Conservation (phyloP, 2,329 filamentous ascomycete genomes). For the Aspergillus oerlinghausenensis region DNA sequence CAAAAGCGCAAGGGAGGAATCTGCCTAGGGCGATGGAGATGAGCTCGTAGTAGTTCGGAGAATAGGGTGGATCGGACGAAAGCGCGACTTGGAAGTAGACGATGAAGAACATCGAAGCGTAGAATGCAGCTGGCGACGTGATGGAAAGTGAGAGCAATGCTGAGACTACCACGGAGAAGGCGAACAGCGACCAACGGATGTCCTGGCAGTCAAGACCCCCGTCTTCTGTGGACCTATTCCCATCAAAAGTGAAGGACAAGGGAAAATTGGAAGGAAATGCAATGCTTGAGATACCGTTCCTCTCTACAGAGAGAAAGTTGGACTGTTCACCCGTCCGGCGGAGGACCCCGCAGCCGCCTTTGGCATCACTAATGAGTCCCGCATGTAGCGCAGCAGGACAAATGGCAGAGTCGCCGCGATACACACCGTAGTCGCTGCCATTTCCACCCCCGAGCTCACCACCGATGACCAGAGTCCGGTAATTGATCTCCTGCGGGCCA, state of each 20-base stretch:
- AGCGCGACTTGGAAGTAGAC: slow-evolving; percentile 59
- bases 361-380: slow-evolving; percentile 50
- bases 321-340: slow-evolving; percentile 49
- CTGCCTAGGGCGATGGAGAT: slow-evolving; percentile 52
- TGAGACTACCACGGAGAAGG: slow-evolving; percentile 52
- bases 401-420: slow-evolving; percentile 59
- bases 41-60: slow-evolving; percentile 51
- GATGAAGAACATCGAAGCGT: slow-evolving; percentile 50
- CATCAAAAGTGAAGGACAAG: slow-evolving; percentile 51
- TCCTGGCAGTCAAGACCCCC: slow-evolving; percentile 45
- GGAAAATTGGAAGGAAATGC: slow-evolving; percentile 56
- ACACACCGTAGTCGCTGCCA: slow-evolving; percentile 42
- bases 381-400: slow-evolving; percentile 58
- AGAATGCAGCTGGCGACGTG: slow-evolving; percentile 53
- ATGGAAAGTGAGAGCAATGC: slow-evolving; percentile 54
- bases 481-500: slow-evolving; percentile 52
- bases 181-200: slow-evolving; percentile 55
- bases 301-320: slow-evolving; percentile 43
- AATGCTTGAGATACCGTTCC: slow-evolving; percentile 50
- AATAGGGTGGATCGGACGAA: slow-evolving; percentile 55
- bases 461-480: slow-evolving; percentile 52
- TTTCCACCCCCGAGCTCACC: slow-evolving; percentile 42
- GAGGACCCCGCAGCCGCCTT: slow-evolving; percentile 55
- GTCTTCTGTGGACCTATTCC: slow-evolving; percentile 24
- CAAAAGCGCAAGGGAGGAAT: slow-evolving; percentile 57